Percentiles rank a stretch among this genome's conserved stretches.
Conservation (phyloP, 139 green algal species). For the Raphidocelis subcapitata region DNA sequence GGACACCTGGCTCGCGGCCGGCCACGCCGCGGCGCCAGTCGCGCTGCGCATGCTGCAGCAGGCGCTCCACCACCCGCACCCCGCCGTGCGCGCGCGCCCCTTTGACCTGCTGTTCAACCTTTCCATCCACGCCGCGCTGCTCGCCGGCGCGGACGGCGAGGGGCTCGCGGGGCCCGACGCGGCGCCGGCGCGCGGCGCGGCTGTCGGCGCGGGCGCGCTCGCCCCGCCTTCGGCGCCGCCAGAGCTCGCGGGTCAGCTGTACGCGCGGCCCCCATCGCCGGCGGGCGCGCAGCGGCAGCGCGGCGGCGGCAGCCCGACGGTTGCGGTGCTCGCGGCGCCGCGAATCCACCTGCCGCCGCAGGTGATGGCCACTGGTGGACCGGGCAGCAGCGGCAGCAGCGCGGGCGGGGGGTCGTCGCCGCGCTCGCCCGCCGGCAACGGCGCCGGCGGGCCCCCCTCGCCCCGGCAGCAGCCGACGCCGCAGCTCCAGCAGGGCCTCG, state of each 20-base stretch:
- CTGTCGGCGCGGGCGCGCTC: neutral
- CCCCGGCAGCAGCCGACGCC: slow-evolving; percentile 3
- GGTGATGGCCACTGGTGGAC: neutral
- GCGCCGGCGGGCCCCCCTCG: neutral
- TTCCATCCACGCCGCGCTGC: slow-evolving; percentile 48
- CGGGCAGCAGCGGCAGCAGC: neutral
- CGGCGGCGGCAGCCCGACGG: neutral
- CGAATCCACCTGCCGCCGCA: slow-evolving; percentile 14
- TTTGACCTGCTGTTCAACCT: slow-evolving; percentile 83
- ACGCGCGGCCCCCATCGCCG: neutral
- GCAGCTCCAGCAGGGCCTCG: neutral
- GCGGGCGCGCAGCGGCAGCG: neutral
- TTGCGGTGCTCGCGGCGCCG: neutral
- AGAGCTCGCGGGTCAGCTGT: neutral
- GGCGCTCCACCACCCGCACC: slow-evolving; percentile 34
- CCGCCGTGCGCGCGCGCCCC: slow-evolving; percentile 36
- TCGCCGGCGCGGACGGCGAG: slow-evolving; percentile 1
- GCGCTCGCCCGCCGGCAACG: neutral
- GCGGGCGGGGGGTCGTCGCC: neutral
- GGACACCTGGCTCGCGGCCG: slow-evolving; percentile 61
- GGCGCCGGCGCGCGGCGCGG: neutral
- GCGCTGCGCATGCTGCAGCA: slow-evolving; percentile 68
- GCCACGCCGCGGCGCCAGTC: slow-evolving; percentile 51
- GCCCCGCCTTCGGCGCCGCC: neutral
- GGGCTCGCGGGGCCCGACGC: neutral